Conservation (phyloP, 2,329 filamentous ascomycete genomes). For the Phyllosticta citrichinensis region DNA sequence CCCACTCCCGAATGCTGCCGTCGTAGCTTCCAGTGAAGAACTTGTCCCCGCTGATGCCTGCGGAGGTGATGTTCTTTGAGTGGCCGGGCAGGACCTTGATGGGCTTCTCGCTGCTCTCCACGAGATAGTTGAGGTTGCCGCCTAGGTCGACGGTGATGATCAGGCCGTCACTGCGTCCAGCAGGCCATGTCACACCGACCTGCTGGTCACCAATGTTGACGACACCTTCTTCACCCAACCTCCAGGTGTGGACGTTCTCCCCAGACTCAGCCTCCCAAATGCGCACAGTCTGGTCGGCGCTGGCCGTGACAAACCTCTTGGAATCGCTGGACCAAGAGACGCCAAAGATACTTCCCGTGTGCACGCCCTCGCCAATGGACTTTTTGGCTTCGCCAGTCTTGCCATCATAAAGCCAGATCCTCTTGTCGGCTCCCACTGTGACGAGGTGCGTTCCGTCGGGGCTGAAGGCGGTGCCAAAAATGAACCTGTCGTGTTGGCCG, state of each 20-base stretch:
- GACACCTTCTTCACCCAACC: slow-evolving; percentile 62
- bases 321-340: slow-evolving; percentile 86
- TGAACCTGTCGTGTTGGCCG: slow-evolving; percentile 75
- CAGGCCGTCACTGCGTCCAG: slow-evolving; percentile 70
- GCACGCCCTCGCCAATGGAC: slow-evolving; percentile 71
- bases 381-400: slow-evolving; percentile 79
- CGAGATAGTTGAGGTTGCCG: slow-evolving; percentile 83
- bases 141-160: slow-evolving; percentile 83
- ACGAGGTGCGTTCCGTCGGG: slow-evolving; percentile 75
- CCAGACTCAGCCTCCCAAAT: slow-evolving; percentile 84
- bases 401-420: slow-evolving; percentile 91
- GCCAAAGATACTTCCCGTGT: slow-evolving; percentile 86
- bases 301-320: slow-evolving; percentile 78
- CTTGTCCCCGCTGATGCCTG: slow-evolving; percentile 52
- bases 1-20: slow-evolving; percentile 77
- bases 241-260: slow-evolving; percentile 71
- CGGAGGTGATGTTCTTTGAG: slow-evolving; percentile 79
- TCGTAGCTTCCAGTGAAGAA: slow-evolving; percentile 90
- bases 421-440: slow-evolving; percentile 84
- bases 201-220: slow-evolving; percentile 76
- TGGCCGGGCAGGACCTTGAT: slow-evolving; percentile 72
- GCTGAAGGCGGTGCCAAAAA: slow-evolving; percentile 80
- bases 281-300: slow-evolving; percentile 88
- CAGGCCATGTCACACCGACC: slow-evolving; percentile 85
- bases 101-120: slow-evolving; percentile 59